A percentile compares a stretch with the other conserved stretches of the same genome.
Evolutionary conservation across 305 asterid species (phyloP).

Genomic region (Withania somnifera): DNA sequence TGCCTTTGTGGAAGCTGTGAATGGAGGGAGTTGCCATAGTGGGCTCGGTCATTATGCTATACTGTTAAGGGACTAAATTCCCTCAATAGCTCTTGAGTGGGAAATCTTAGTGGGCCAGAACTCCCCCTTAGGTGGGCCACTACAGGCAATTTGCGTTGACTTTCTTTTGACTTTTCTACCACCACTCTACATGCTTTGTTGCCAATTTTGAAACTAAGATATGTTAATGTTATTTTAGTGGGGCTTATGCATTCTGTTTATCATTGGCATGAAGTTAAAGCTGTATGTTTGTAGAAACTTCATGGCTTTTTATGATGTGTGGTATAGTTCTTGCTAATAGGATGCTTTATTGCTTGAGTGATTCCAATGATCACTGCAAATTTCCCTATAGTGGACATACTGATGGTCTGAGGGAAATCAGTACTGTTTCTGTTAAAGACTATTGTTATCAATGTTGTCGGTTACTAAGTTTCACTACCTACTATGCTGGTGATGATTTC

Average conservation of each 20-base stretch:
- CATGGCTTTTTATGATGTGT: background rate
- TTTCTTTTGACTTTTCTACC: too few species aligned
- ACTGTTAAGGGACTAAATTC: too few species aligned
- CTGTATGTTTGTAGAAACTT: background rate
- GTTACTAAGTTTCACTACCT: background rate
- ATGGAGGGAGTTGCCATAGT: too few species aligned
- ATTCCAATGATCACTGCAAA: background rate
- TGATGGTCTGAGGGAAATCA: background rate
- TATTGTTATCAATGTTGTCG: background rate
- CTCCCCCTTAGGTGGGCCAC: too few species aligned
- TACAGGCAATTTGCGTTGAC: too few species aligned
- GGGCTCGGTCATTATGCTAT: too few species aligned
- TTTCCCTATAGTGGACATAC: background rate
- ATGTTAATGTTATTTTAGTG: background rate
- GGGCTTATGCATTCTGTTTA: background rate
- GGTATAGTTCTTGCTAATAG: background rate
- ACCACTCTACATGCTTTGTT: too few species aligned
- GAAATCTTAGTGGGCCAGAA: too few species aligned
- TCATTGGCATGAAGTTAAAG: background rate
- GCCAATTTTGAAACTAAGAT: background rate
- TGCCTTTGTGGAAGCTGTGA: too few species aligned
- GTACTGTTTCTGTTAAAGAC: background rate
- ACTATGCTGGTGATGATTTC: background rate
- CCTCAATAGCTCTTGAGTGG: too few species aligned
- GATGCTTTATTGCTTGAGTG: background rate